Percentiles rank a stretch among this genome's conserved stretches.
Conservation (phyloP, 148 eudicot genomes). For the Amaranthus cruentus region DNA sequence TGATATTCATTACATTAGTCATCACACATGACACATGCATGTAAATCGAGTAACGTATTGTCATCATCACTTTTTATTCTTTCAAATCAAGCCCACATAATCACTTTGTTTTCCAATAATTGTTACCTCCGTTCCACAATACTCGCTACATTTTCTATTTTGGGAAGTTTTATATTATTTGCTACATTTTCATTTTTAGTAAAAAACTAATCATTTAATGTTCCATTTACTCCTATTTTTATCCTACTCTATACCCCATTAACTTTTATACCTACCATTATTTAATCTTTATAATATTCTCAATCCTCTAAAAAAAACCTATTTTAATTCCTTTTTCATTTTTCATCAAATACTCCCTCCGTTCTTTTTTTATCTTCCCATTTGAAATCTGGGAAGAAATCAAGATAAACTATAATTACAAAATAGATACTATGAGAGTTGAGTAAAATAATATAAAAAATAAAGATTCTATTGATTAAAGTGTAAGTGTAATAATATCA, state of each 20-base stretch:
- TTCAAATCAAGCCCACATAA: background rate
- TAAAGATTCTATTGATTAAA: too few relatives aligned
- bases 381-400: too few relatives aligned
- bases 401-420: too few relatives aligned
- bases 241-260: background rate
- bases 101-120: constrained; percentile 9
- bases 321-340: too few relatives aligned
- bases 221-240: too few relatives aligned
- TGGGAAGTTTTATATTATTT: background rate
- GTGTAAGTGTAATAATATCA: too few relatives aligned
- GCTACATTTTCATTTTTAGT: background rate
- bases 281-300: too few relatives aligned
- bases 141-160: background rate
- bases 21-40: background rate
- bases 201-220: background rate
- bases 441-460: too few relatives aligned
- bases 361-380: too few relatives aligned
- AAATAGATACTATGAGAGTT: too few relatives aligned
- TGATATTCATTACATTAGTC: background rate
- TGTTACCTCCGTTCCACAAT: background rate
- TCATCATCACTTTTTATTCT: background rate
- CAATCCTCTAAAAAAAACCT: too few relatives aligned
- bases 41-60: background rate
- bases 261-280: background rate
- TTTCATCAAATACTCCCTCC: too few relatives aligned